A percentile compares a stretch with the other conserved stretches of the same genome.
Conservation (phyloP, 441 rosid genomes). For the Croton setiger region DNA sequence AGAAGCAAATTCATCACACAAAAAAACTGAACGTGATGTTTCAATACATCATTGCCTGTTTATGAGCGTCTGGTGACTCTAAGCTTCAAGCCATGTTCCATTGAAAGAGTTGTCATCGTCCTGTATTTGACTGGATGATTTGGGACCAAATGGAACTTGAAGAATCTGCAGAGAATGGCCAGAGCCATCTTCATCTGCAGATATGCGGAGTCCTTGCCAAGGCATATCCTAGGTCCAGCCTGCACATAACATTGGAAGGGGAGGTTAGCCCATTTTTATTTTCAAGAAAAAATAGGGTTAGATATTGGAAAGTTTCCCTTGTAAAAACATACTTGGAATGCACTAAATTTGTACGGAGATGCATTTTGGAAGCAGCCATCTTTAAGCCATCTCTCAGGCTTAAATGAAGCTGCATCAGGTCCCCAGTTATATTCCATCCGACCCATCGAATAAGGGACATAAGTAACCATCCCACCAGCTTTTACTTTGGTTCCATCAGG, state of each 20-base stretch:
- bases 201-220: conserved; percentile 96
- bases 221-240: conserved; percentile 96
- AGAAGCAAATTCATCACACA: no score
- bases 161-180: conserved; percentile 77
- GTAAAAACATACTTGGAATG: conserved; percentile 60
- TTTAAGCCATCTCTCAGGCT: conserved; percentile 94
- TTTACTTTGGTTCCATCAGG: conserved; percentile 90
- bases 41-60: not conserved
- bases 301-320: conserved; percentile 2
- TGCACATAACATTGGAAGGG: conserved; percentile 28
- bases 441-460: conserved; percentile 96
- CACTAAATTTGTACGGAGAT: conserved; percentile 94
- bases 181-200: conserved; percentile 98
- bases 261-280: not conserved
- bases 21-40: not conserved
- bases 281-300: not conserved
- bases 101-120: conserved; percentile 90
- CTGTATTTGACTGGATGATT: conserved; percentile 83
- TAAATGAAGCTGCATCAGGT: conserved; percentile 69
- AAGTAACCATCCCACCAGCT: conserved; percentile 97
- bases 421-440: conserved; percentile 95
- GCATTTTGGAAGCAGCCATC: conserved; percentile 78
- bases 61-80: conserved; percentile 47
- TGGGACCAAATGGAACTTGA: conserved; percentile 66
- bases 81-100: conserved; percentile 82